A percentile compares a stretch with the other conserved stretches of the same genome.
Evolutionary conservation across 805 yeast species (phyloP).

Genomic region (Kodamaea kaohsiungensis): DNA sequence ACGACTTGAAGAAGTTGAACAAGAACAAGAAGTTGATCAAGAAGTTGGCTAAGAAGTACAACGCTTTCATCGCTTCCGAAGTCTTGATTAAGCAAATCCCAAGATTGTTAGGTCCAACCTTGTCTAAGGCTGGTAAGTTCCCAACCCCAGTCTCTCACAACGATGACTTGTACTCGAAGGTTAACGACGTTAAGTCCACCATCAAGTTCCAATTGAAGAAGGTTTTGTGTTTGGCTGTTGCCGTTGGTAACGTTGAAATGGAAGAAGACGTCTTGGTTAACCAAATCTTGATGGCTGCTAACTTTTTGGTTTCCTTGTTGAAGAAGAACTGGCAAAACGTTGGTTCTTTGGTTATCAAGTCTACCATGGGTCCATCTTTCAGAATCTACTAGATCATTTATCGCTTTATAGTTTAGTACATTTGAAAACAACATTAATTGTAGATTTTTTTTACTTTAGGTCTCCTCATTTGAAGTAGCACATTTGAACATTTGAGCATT

Average conservation of each 20-base stretch:
- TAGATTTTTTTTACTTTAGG: background rate
- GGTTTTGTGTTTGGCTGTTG: constrained; percentile 99
- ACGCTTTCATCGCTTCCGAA: constrained; percentile 99
- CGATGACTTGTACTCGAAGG: constrained; percentile 96
- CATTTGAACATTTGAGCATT: background rate
- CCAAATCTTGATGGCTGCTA: constrained; percentile 98
- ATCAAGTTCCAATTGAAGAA: constrained; percentile 99
- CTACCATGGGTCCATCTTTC: constrained; percentile 99
- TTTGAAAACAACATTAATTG: background rate
- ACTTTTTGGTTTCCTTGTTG: constrained; percentile 98
- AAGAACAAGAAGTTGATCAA: constrained; percentile 99
- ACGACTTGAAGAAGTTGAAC: constrained; percentile 99
- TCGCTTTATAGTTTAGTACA: constrained; percentile 13
- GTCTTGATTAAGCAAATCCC: constrained; percentile 99
- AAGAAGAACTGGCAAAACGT: constrained; percentile 99
- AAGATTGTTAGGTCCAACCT: constrained; percentile 99
- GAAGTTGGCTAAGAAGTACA: constrained; percentile 99
- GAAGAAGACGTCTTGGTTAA: constrained; percentile 92
- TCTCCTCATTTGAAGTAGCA: background rate
- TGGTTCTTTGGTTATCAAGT: constrained; percentile 98
- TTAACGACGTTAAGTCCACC: constrained; percentile 97
- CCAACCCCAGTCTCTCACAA: constrained; percentile 99
- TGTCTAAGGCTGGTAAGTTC: constrained; percentile 99
- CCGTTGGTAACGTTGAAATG: constrained; percentile 99
- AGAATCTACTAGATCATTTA: constrained; percentile 83